phyloP scores from a whole-genome alignment of 208 protist species.

The Kentomonas sorsogonicus region DNA sequence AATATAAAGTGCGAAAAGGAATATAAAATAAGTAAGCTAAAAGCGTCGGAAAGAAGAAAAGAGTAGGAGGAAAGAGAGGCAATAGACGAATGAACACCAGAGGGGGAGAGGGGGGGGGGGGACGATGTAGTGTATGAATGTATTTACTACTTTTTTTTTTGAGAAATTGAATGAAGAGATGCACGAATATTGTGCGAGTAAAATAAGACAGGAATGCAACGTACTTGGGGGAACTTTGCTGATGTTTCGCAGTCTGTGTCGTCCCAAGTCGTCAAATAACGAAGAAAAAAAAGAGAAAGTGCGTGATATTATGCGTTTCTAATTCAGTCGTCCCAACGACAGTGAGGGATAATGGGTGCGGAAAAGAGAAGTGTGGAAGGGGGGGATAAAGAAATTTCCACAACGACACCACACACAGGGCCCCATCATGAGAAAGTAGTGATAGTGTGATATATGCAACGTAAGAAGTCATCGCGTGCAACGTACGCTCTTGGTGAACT shows the following conservation, averaged over 20 bases:
- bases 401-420: too few species aligned
- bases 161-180: too few species aligned
- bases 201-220: too few species aligned
- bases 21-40: background rate
- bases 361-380: too few species aligned
- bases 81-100: constrained; percentile 3
- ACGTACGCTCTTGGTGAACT: too few species aligned
- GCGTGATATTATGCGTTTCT: constrained; percentile 2
- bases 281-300: constrained; percentile 11
- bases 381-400: too few species aligned
- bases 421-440: too few species aligned
- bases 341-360: too few species aligned
- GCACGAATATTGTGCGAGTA: background rate
- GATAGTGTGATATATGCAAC: too few species aligned
- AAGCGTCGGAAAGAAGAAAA: constrained; percentile 1
- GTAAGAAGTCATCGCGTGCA: too few species aligned
- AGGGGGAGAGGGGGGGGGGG: background rate
- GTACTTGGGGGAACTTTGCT: too few species aligned
- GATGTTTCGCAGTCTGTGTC: background rate
- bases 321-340: too few species aligned
- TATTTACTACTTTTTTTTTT: background rate
- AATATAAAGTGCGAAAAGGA: constrained; percentile 11
- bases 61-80: constrained; percentile 1
- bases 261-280: constrained; percentile 1
- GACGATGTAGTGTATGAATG: constrained; percentile 4